Evolutionary conservation across 2,329 filamentous ascomycete species (phyloP).

Genomic region (Coniochaeta pulveracea): DNA sequence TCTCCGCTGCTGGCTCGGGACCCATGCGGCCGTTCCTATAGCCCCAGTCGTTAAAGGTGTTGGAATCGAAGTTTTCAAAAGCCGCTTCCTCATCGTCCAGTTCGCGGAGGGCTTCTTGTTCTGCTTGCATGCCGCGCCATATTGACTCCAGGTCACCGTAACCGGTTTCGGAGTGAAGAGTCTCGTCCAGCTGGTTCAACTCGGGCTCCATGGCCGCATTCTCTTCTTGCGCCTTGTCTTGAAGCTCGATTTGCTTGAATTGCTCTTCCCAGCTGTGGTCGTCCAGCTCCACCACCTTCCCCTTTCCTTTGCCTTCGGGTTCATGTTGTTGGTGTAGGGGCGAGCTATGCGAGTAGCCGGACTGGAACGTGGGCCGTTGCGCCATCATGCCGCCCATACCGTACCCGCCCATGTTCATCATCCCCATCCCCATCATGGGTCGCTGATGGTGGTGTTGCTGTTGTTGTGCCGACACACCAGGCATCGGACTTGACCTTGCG

Average conservation of each 20-base stretch:
- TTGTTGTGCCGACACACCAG: background rate
- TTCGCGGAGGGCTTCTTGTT: constrained; percentile 57
- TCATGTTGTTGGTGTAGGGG: constrained; percentile 34
- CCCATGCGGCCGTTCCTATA: constrained; percentile 48
- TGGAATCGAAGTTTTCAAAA: constrained; percentile 59
- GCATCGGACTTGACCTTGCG: constrained; percentile 16
- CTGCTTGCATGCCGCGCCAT: constrained; percentile 73
- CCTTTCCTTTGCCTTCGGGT: constrained; percentile 62
- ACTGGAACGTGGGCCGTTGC: constrained; percentile 41
- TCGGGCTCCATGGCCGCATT: constrained; percentile 68
- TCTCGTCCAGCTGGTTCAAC: constrained; percentile 72
- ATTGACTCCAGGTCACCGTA: constrained; percentile 85
- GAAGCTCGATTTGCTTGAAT: constrained; percentile 76
- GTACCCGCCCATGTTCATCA: constrained; percentile 35
- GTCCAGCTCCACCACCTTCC: constrained; percentile 87
- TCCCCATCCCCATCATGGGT: constrained; percentile 47
- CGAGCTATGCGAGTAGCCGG: constrained; percentile 28
- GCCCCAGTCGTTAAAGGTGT: constrained; percentile 27
- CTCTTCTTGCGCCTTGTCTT: constrained; percentile 53
- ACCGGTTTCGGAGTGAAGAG: constrained; percentile 57
- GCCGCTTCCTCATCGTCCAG: constrained; percentile 61
- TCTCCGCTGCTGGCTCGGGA: constrained; percentile 67
- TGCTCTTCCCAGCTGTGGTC: constrained; percentile 94
- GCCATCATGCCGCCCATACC: constrained; percentile 37
- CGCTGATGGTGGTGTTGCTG: constrained; percentile 30